Base-by-base conservation (phyloP, 345 rosid species). In the Moricandia arvensis region DNA sequence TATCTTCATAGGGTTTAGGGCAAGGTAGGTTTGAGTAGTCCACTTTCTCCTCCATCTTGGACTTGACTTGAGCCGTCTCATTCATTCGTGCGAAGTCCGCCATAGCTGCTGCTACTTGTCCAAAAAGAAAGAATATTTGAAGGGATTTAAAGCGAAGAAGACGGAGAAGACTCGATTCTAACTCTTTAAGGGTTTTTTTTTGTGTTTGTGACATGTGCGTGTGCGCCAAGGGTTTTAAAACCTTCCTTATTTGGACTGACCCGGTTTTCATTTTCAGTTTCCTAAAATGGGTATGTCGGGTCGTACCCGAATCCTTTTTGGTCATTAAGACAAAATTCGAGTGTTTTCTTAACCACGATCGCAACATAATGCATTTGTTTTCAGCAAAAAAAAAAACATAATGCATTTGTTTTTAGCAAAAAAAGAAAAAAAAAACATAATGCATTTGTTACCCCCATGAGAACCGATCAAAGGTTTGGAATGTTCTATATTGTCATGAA, bases 11-110 rank as follows among this genome's bases (percentile, higher is more conserved):
- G 43, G 90, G 85, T 72, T 87, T 58, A 69, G 96, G 98, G 81
- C 97, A 93, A 63, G 93, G 97, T 57, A 93, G 90, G 68, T 88
- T 83, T 80, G 79, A 59, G 86, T 88, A 91, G 68, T 93, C 90
- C 13, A 85, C 84, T 75, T 85, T 88, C 78, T 86, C 86, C 4
- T 66, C 83, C 11, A 54, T 47, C 59, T 81, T 80, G 57, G 59
- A 1, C 27, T 55, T 27, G 60, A 55, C n/a, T 24, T 77, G 30
- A 1, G 78, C 6, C 13, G 79, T 27, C 37, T 3, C 33, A 38
- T 21, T 74, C 0, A 84, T 81, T 79, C 86, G 79, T 74, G 69
- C 72, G 27, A 81, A 6, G 11, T 83, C 86, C 76, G 78, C 85
- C 88, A 89, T 89, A 66, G 83, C 43, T 71, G 54, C 63, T 31